Percentiles rank a stretch among this genome's conserved stretches.
Conservation (phyloP, 2,329 filamentous ascomycete species). For the Aspergillus quadrilineatus region DNA sequence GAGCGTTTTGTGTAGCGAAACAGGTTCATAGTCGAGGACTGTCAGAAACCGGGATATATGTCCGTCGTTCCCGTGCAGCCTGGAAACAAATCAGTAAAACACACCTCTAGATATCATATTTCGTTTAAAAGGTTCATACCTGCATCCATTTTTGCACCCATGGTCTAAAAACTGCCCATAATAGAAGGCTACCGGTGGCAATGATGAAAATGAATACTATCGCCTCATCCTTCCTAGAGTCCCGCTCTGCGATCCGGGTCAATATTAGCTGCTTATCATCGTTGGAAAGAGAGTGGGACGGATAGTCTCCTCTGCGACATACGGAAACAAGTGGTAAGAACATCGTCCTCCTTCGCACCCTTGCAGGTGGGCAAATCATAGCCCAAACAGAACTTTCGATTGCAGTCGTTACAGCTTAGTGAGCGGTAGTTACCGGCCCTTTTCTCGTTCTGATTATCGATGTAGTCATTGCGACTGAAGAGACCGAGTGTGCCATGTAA, state of each 20-base stretch:
- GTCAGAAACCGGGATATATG: constrained; percentile 53
- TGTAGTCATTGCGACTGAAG: constrained; percentile 21
- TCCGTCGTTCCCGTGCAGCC: constrained; percentile 49
- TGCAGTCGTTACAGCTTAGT: constrained; percentile 65
- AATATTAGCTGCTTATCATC: background rate
- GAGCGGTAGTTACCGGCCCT: constrained; percentile 39
- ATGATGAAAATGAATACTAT: constrained; percentile 67
- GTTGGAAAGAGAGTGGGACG: background rate
- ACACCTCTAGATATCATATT: background rate
- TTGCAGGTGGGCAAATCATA: constrained; percentile 64
- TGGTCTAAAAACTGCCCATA: constrained; percentile 60
- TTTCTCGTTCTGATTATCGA: constrained; percentile 20
- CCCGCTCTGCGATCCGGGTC: constrained; percentile 51
- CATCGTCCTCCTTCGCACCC: constrained; percentile 61
- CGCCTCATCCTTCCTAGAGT: constrained; percentile 66
- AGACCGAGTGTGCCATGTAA: constrained; percentile 25
- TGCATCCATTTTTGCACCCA: constrained; percentile 59
- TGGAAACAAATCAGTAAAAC: constrained; percentile 22
- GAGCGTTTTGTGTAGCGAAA: background rate
- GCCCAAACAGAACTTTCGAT: constrained; percentile 64
- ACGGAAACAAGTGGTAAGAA: constrained; percentile 67
- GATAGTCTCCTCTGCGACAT: constrained; percentile 13
- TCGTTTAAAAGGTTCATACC: constrained; percentile 31
- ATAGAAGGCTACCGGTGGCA: constrained; percentile 59
- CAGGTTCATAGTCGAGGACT: constrained; percentile 17